phyloP scores from a whole-genome alignment of 352 stramenopile species.

The Globisporangium emineosum region DNA sequence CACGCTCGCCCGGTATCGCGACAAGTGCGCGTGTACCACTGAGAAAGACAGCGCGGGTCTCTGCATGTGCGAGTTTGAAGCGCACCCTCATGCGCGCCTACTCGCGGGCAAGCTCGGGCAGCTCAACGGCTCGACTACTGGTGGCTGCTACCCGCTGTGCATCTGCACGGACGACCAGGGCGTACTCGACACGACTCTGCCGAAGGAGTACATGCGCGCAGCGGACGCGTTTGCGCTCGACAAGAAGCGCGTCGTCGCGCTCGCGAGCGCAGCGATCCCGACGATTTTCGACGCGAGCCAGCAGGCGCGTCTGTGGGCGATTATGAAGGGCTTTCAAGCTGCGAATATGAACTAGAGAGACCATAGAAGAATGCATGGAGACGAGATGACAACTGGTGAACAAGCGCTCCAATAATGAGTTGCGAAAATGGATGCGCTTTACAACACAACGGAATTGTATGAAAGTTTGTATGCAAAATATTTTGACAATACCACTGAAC shows the following conservation, averaged over 20 bases:
- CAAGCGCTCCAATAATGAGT: too few species aligned
- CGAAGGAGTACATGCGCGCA: slow-evolving; percentile 85
- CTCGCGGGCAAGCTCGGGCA: slow-evolving; percentile 30
- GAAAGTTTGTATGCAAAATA: neutral
- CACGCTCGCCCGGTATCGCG: slow-evolving; percentile 83
- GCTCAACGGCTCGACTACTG: neutral
- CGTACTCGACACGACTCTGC: slow-evolving; percentile 88
- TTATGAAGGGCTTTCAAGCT: slow-evolving; percentile 24
- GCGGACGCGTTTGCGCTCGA: slow-evolving; percentile 70
- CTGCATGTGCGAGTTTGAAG: slow-evolving; percentile 64
- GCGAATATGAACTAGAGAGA: slow-evolving; percentile 2
- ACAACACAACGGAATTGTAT: too few species aligned
- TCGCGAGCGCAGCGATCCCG: slow-evolving; percentile 43
- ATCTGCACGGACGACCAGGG: slow-evolving; percentile 93
- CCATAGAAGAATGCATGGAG: neutral
- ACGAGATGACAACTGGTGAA: neutral
- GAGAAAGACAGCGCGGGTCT: slow-evolving; percentile 41
- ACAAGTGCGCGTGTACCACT: slow-evolving; percentile 29
- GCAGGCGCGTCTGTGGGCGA: slow-evolving; percentile 22
- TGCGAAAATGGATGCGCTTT: too few species aligned
- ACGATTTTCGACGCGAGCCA: slow-evolving; percentile 60
- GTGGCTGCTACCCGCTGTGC: slow-evolving; percentile 66
- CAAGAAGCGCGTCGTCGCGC: slow-evolving; percentile 32
- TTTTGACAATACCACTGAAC: neutral
- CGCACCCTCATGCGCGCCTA: slow-evolving; percentile 77